A percentile compares a stretch with the other conserved stretches of the same genome.
Conservation (phyloP, 768 basidiomycete species). For the Trametes cinnabarina region DNA sequence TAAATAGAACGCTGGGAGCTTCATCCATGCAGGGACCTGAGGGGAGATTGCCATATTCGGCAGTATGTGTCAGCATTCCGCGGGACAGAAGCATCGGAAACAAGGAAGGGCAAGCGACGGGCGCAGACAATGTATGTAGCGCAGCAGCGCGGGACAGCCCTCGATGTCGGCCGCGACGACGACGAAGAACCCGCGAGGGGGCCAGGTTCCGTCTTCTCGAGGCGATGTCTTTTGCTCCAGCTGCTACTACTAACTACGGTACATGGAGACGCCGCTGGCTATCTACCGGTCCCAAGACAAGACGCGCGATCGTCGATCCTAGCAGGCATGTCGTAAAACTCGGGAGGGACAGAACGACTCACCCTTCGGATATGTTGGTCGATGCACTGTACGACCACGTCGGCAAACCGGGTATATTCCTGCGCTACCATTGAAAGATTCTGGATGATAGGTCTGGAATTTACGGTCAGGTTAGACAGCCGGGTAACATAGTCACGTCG, state of each 20-base stretch:
- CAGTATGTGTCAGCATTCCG: conserved; percentile 68
- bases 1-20: conserved; percentile 91
- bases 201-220: conserved; percentile 1
- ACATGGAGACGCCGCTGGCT: conserved; percentile 36
- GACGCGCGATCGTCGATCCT: not conserved
- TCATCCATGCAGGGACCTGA: conserved; percentile 87
- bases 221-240: conserved; percentile 41
- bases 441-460: conserved; percentile 94
- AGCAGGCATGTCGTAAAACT: conserved; percentile 10
- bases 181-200: not conserved
- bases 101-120: conserved; percentile 7
- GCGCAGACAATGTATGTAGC: conserved; percentile 4
- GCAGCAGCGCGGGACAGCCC: conserved; percentile 5
- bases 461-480: conserved; percentile 83
- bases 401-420: conserved; percentile 75
- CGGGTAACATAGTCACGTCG: conserved; percentile 74
- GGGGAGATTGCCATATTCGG: conserved; percentile 23
- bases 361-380: conserved; percentile 86
- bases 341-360: conserved; percentile 47
- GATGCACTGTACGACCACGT: conserved; percentile 77
- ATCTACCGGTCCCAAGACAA: too few relatives aligned
- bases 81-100: conserved; percentile 20
- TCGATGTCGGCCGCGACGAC: conserved; percentile 4
- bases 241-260: conserved; percentile 37
- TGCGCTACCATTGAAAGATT: conserved; percentile 89